Conservation (phyloP, 208 protist species). For the Herpetomonas samuelpessoai region DNA sequence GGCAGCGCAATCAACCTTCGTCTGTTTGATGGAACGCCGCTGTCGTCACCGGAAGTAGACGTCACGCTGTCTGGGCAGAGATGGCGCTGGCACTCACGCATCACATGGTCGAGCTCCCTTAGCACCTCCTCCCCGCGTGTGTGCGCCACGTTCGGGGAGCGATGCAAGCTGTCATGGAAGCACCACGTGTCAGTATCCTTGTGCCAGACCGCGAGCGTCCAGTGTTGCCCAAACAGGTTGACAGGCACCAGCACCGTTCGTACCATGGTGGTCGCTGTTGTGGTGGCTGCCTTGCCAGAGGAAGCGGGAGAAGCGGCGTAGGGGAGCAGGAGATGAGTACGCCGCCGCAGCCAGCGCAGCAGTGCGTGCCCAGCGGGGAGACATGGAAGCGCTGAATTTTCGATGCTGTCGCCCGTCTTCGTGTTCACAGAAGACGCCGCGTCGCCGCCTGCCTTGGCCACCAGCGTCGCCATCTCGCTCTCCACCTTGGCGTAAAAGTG, state of each 20-base stretch:
- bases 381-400: slow-evolving; percentile 7
- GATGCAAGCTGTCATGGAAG: slow-evolving; percentile 73
- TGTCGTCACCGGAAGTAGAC: not conserved
- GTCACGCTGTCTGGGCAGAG: not conserved
- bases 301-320: slow-evolving; percentile 11
- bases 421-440: not conserved
- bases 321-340: slow-evolving; percentile 52
- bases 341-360: slow-evolving; percentile 71
- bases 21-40: too few relatives aligned
- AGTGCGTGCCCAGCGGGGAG: slow-evolving; percentile 34
- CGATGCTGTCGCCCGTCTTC: not conserved
- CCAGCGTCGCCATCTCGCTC: slow-evolving; percentile 24
- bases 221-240: slow-evolving; percentile 71
- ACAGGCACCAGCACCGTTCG: slow-evolving; percentile 70
- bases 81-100: slow-evolving; percentile 15
- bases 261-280: slow-evolving; percentile 16
- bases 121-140: slow-evolving; percentile 4
- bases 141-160: slow-evolving; percentile 15
- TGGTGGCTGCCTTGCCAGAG: not conserved
- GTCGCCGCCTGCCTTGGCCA: not conserved
- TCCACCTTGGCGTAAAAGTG: slow-evolving; percentile 82
- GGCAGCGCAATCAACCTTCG: not conserved
- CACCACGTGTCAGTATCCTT: slow-evolving; percentile 33
- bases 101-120: slow-evolving; percentile 11
- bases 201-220: slow-evolving; percentile 65